Evolutionary conservation across 352 stramenopile genomes (phyloP).

Genomic region (Phytophthora rubi): DNA sequence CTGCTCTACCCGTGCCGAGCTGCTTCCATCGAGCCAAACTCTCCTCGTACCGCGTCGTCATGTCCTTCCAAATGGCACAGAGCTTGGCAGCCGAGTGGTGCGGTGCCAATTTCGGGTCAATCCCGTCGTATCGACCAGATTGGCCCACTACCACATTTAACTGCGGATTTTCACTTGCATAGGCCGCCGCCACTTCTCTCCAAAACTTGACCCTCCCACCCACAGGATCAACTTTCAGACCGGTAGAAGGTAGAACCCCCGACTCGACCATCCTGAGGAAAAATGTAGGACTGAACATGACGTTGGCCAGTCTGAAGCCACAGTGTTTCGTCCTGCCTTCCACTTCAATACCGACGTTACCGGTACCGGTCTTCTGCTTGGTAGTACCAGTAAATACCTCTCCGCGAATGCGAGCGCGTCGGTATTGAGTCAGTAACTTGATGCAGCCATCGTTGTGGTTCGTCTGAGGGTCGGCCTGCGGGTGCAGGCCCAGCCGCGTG

Average conservation of each 20-base stretch:
- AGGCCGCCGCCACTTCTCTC: slow-evolving; percentile 21
- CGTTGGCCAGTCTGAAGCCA: slow-evolving; percentile 20
- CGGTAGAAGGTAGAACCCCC: slow-evolving; percentile 18
- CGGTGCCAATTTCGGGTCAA: slow-evolving; percentile 10
- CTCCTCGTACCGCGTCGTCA: slow-evolving; percentile 13
- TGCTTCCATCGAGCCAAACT: slow-evolving; percentile 26
- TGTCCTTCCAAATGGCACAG: slow-evolving; percentile 21
- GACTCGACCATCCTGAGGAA: slow-evolving; percentile 15
- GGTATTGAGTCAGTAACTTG: slow-evolving; percentile 14
- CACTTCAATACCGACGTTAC: background rate
- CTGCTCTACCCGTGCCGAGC: slow-evolving; percentile 10
- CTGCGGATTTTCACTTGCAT: slow-evolving; percentile 4
- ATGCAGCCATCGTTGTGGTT: slow-evolving; percentile 28
- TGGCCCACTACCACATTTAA: slow-evolving; percentile 15
- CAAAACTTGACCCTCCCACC: slow-evolving; percentile 22
- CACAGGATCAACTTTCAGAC: background rate
- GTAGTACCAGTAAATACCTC: slow-evolving; percentile 14
- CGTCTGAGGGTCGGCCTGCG: slow-evolving; percentile 17
- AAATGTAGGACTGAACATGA: slow-evolving; percentile 25
- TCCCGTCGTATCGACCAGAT: slow-evolving; percentile 23
- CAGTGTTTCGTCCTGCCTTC: slow-evolving; percentile 23
- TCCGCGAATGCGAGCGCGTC: slow-evolving; percentile 13
- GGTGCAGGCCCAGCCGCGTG: slow-evolving; percentile 20
- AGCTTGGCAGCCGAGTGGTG: slow-evolving; percentile 14
- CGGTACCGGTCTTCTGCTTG: slow-evolving; percentile 1